phyloP scores from a whole-genome alignment of 1,284 basidiomycete species.

The Papiliotrema nemorosa region DNA sequence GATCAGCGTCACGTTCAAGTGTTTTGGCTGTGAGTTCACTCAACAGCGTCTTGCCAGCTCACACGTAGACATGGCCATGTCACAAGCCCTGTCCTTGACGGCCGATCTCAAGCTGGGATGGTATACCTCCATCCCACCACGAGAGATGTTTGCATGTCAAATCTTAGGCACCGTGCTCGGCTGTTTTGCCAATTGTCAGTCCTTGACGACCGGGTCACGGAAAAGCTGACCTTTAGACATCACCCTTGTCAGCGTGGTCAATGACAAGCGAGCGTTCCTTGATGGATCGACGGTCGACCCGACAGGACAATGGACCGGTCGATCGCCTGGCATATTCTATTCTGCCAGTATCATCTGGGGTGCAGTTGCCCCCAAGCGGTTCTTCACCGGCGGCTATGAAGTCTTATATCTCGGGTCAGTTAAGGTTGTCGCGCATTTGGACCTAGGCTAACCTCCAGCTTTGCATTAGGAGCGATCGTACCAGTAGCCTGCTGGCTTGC shows the following conservation, averaged over 20 bases:
- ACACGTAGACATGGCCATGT: slow-evolving; percentile 49
- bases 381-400: slow-evolving; percentile 52
- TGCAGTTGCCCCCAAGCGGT: slow-evolving; percentile 50
- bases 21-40: slow-evolving; percentile 41
- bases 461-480: slow-evolving; percentile 49
- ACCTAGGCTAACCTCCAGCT: slow-evolving; percentile 16
- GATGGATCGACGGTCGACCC: slow-evolving; percentile 51
- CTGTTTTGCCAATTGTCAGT: slow-evolving; percentile 50
- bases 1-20: slow-evolving; percentile 49
- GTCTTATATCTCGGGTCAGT: slow-evolving; percentile 45
- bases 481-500: slow-evolving; percentile 50
- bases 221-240: slow-evolving; percentile 37
- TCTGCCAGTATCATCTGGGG: slow-evolving; percentile 51
- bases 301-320: slow-evolving; percentile 50
- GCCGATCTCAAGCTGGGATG: slow-evolving; percentile 52
- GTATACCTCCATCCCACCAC: slow-evolving; percentile 47
- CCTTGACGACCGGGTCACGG: background rate
- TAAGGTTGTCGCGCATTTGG: background rate
- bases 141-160: slow-evolving; percentile 54
- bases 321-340: slow-evolving; percentile 47
- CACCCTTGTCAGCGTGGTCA: slow-evolving; percentile 48
- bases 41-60: background rate
- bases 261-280: slow-evolving; percentile 42
- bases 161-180: slow-evolving; percentile 52
- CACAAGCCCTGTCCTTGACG: slow-evolving; percentile 49